These are phyloP conservation scores for Cordyceps cateniannulata DNA, from an alignment of 2,329 filamentous ascomycete species.

Conservation along the genomic window DNA sequence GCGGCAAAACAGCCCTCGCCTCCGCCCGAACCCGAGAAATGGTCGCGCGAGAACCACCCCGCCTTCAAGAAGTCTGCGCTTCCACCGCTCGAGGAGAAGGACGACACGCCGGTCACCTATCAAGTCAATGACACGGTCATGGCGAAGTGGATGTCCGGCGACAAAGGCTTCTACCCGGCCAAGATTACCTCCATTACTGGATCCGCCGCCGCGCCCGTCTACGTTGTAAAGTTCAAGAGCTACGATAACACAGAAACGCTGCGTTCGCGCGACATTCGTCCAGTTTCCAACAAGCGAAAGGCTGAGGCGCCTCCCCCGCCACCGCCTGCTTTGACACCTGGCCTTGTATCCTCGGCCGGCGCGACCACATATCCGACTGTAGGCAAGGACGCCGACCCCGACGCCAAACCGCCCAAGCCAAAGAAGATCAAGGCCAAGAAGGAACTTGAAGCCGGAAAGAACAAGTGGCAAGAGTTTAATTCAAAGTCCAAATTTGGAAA, in stretches of 20 bases:
- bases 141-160: slow-evolving; percentile 85
- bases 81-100: slow-evolving; percentile 42
- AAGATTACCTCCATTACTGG: slow-evolving; percentile 92
- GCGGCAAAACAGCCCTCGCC: slow-evolving; percentile 39
- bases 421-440: slow-evolving; percentile 91
- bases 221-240: slow-evolving; percentile 90
- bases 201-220: slow-evolving; percentile 83
- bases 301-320: slow-evolving; percentile 64
- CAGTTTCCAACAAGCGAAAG: slow-evolving; percentile 76
- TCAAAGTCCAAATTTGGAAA: slow-evolving; percentile 67
- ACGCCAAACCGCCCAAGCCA: slow-evolving; percentile 65
- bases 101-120: slow-evolving; percentile 53
- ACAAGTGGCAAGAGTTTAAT: slow-evolving; percentile 91
- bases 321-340: slow-evolving; percentile 27
- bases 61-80: slow-evolving; percentile 55
- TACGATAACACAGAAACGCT: slow-evolving; percentile 82
- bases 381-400: slow-evolving; percentile 53
- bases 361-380: slow-evolving; percentile 56
- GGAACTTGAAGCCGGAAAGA: slow-evolving; percentile 84
- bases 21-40: slow-evolving; percentile 60
- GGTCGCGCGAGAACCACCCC: slow-evolving; percentile 74
- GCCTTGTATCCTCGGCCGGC: slow-evolving; percentile 47
- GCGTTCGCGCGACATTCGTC: slow-evolving; percentile 75
- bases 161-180: slow-evolving; percentile 85
- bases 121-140: slow-evolving; percentile 84